These are phyloP conservation scores for Blastomyces silverae DNA, from an alignment of 2,329 filamentous ascomycete genomes.

Conservation along the genomic window DNA sequence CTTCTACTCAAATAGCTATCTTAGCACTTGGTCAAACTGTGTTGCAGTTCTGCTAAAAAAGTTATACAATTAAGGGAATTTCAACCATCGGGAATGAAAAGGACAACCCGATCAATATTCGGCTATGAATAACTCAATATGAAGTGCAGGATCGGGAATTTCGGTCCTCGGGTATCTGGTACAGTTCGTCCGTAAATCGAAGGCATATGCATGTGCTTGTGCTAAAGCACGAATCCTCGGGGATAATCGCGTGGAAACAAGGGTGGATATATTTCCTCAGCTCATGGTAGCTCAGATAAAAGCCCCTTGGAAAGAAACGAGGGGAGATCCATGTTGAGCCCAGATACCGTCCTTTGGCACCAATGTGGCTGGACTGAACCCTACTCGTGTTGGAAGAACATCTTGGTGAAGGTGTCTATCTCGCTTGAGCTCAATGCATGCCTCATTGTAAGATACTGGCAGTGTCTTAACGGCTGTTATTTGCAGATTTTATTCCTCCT, in stretches of 20 bases:
- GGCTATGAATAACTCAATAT: not conserved
- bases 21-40: not conserved
- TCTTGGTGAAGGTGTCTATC: too few relatives aligned
- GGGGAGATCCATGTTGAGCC: not conserved
- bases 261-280: not conserved
- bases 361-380: too few relatives aligned
- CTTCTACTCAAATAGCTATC: not conserved
- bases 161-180: not conserved
- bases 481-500: not conserved
- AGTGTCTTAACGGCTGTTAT: too few relatives aligned
- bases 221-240: not conserved
- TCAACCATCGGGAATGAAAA: not conserved
- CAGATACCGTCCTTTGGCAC: too few relatives aligned
- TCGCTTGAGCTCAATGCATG: too few relatives aligned
- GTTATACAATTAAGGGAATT: not conserved
- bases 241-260: constrained; percentile 8
- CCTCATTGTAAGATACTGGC: too few relatives aligned
- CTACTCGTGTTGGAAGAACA: too few relatives aligned
- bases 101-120: not conserved
- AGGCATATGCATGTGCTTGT: not conserved
- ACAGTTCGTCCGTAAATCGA: not conserved
- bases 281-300: not conserved
- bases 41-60: not conserved
- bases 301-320: not conserved
- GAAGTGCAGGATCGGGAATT: not conserved